Conservation (phyloP, 2,329 filamentous ascomycete species). For the Neospermospora avenae region DNA sequence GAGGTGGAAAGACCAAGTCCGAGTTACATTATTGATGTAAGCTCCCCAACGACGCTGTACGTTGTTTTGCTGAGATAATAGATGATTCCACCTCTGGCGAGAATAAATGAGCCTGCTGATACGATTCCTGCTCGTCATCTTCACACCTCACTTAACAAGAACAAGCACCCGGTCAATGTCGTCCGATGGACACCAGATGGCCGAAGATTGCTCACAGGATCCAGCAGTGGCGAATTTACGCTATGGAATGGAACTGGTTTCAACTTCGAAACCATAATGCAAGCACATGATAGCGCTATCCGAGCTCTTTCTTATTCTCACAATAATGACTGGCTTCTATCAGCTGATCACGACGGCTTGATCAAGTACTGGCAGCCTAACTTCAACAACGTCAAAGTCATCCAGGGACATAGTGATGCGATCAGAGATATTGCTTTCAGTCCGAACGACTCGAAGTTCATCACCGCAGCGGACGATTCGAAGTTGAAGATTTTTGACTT, state of each 20-base stretch:
- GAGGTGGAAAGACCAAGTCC: constrained; percentile 81
- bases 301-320: constrained; percentile 84
- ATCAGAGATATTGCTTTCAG: constrained; percentile 91
- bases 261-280: constrained; percentile 99
- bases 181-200: constrained; percentile 98
- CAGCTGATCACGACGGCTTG: constrained; percentile 89
- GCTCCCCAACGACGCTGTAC: constrained; percentile 33
- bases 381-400: constrained; percentile 97
- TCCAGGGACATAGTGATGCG: constrained; percentile 85
- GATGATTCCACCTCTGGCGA: constrained; percentile 84
- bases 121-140: constrained; percentile 92
- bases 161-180: constrained; percentile 95
- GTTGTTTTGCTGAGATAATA: constrained; percentile 36
- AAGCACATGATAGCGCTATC: constrained; percentile 88
- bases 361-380: constrained; percentile 99
- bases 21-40: constrained; percentile 86
- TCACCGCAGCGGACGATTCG: constrained; percentile 92
- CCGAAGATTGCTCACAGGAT: constrained; percentile 83
- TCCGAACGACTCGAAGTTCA: constrained; percentile 91
- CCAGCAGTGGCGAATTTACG: constrained; percentile 96
- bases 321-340: constrained; percentile 95
- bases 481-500: constrained; percentile 97
- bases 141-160: constrained; percentile 97
- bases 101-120: constrained; percentile 72
- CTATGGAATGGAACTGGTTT: constrained; percentile 98